Evolutionary conservation across 2,329 filamentous ascomycete species (phyloP).

Genomic region (Neonectria hederae): DNA sequence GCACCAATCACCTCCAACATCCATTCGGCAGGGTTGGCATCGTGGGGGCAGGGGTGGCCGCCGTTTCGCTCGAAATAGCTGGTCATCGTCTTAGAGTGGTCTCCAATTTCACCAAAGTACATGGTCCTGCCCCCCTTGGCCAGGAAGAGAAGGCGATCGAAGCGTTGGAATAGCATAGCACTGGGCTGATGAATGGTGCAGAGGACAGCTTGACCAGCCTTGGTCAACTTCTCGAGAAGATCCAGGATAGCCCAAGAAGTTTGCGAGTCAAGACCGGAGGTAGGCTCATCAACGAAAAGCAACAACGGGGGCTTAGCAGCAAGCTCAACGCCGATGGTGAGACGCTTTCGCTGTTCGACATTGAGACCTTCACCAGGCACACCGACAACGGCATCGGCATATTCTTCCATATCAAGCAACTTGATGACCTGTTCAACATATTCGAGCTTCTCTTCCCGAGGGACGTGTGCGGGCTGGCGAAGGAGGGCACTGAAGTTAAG

Average conservation of each 20-base stretch:
- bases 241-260: conserved; percentile 93
- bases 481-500: conserved; percentile 86
- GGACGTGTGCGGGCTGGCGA: conserved; percentile 80
- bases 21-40: conserved; percentile 85
- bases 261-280: conserved; percentile 91
- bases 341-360: conserved; percentile 75
- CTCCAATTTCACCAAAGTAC: conserved; percentile 83
- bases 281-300: conserved; percentile 94
- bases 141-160: conserved; percentile 82
- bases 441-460: conserved; percentile 79
- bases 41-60: conserved; percentile 68
- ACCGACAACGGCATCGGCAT: conserved; percentile 90
- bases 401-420: conserved; percentile 88
- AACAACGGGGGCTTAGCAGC: conserved; percentile 90
- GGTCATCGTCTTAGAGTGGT: conserved; percentile 73
- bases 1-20: conserved; percentile 74
- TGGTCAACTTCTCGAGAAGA: conserved; percentile 87
- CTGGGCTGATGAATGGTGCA: conserved; percentile 98
- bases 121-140: conserved; percentile 80
- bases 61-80: conserved; percentile 81
- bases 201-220: conserved; percentile 91
- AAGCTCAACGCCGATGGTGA: conserved; percentile 96
- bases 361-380: conserved; percentile 88
- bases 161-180: conserved; percentile 92
- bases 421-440: conserved; percentile 94